Percentiles rank a stretch among this genome's conserved stretches.
phyloP scores from a whole-genome alignment of 306 rosid species.

The Citrullus amarus region DNA sequence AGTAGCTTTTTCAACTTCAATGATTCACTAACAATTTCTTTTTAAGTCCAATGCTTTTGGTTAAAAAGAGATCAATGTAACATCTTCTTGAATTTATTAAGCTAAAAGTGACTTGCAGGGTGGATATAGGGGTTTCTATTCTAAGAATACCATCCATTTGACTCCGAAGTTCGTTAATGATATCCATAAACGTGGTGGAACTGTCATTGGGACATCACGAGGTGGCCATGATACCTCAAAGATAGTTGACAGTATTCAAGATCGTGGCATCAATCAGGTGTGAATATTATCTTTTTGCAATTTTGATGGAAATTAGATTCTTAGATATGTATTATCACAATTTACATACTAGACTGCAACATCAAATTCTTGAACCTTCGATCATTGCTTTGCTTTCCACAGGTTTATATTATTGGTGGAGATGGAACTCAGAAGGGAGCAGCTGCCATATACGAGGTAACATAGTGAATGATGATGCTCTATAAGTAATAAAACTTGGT shows the following conservation, averaged over 20 bases:
- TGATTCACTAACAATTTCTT: background rate
- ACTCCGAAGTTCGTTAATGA: constrained; percentile 76
- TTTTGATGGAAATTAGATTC: background rate
- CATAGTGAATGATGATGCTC: background rate
- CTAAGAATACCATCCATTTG: constrained; percentile 51
- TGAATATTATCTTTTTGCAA: background rate
- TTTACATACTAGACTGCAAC: background rate
- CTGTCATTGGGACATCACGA: constrained; percentile 75
- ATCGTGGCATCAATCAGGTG: constrained; percentile 88
- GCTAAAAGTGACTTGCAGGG: constrained; percentile 38
- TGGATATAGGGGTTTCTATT: constrained; percentile 84
- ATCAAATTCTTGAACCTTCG: background rate
- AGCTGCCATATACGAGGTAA: constrained; percentile 82
- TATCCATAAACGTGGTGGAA: constrained; percentile 95
- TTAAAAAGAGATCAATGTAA: background rate
- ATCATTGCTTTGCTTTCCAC: constrained; percentile 12
- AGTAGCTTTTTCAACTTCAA: background rate
- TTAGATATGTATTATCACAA: background rate
- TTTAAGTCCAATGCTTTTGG: background rate
- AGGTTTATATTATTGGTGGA: constrained; percentile 99
- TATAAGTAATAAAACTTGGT: background rate
- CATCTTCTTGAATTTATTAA: background rate
- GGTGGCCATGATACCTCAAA: constrained; percentile 87
- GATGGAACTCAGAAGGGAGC: constrained; percentile 98
- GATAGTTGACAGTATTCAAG: constrained; percentile 92